These are phyloP conservation scores for Pichia nakasei DNA, from an alignment of 805 yeast species.

Conservation along the genomic window DNA sequence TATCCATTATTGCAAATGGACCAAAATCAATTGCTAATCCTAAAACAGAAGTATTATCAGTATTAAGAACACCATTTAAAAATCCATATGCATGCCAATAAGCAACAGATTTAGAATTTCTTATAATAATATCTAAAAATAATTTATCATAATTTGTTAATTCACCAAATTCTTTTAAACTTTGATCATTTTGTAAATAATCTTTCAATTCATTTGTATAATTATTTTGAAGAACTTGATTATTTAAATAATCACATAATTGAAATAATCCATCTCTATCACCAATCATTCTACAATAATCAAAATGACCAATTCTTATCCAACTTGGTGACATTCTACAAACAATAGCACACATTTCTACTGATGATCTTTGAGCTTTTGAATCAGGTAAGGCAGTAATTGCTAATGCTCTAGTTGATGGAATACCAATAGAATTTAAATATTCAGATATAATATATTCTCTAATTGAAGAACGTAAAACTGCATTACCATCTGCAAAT, in stretches of 20 bases:
- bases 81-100: constrained; percentile 90
- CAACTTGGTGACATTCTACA: constrained; percentile 77
- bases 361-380: constrained; percentile 59
- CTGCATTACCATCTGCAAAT: constrained; percentile 96
- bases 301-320: constrained; percentile 86
- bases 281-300: constrained; percentile 65
- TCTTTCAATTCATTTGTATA: constrained; percentile 14
- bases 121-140: constrained; percentile 58
- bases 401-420: constrained; percentile 77
- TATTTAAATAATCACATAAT: constrained; percentile 66
- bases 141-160: constrained; percentile 59
- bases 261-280: constrained; percentile 53
- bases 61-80: constrained; percentile 86
- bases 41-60: constrained; percentile 85
- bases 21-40: constrained; percentile 92
- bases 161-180: constrained; percentile 21
- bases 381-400: constrained; percentile 67
- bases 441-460: constrained; percentile 84
- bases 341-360: constrained; percentile 80
- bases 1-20: constrained; percentile 87
- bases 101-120: constrained; percentile 74
- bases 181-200: constrained; percentile 25
- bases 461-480: constrained; percentile 75
- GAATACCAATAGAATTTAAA: constrained; percentile 71
- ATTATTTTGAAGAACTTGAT: constrained; percentile 41